These are phyloP conservation scores for Aspergillus hancockii DNA, from an alignment of 495 filamentous ascomycete genomes.

Conservation along the genomic window DNA sequence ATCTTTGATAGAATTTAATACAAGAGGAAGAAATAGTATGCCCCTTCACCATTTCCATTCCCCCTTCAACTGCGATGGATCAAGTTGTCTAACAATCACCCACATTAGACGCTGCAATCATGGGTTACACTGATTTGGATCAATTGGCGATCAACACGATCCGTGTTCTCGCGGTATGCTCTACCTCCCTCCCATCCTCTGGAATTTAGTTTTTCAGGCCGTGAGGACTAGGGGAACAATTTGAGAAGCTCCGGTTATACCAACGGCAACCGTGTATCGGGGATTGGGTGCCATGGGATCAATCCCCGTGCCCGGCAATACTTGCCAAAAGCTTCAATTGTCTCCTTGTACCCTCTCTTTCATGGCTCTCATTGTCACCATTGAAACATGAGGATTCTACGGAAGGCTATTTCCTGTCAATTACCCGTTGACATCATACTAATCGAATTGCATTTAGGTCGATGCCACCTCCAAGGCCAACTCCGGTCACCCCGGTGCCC, in stretches of 20 bases:
- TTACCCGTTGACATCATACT: slow-evolving; percentile 12
- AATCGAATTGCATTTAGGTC: slow-evolving; percentile 57
- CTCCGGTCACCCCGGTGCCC: slow-evolving; percentile 97
- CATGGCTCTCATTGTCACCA: background rate
- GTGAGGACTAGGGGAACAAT: slow-evolving; percentile 3
- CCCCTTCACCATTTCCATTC: slow-evolving; percentile 1
- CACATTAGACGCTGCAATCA: slow-evolving; percentile 57
- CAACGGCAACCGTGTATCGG: background rate
- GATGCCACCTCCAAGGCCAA: slow-evolving; percentile 97
- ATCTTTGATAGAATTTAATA: slow-evolving; percentile 9
- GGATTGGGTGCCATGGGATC: background rate
- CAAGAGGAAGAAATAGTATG: slow-evolving; percentile 13
- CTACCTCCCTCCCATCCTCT: slow-evolving; percentile 8
- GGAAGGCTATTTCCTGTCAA: background rate
- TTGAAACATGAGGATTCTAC: background rate
- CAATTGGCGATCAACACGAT: slow-evolving; percentile 96
- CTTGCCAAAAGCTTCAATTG: background rate
- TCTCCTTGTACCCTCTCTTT: background rate
- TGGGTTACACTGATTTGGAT: slow-evolving; percentile 86
- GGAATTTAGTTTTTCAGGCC: slow-evolving; percentile 16
- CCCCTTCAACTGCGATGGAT: slow-evolving; percentile 7
- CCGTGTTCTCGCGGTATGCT: slow-evolving; percentile 82
- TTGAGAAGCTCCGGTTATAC: background rate
- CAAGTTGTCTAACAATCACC: slow-evolving; percentile 11
- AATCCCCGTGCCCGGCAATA: too few species aligned